Evolutionary conservation across 2,329 filamentous ascomycete species (phyloP), one percentile per base, ranked within the genome.

Genomic region (Diplodia intermedia): DNA sequence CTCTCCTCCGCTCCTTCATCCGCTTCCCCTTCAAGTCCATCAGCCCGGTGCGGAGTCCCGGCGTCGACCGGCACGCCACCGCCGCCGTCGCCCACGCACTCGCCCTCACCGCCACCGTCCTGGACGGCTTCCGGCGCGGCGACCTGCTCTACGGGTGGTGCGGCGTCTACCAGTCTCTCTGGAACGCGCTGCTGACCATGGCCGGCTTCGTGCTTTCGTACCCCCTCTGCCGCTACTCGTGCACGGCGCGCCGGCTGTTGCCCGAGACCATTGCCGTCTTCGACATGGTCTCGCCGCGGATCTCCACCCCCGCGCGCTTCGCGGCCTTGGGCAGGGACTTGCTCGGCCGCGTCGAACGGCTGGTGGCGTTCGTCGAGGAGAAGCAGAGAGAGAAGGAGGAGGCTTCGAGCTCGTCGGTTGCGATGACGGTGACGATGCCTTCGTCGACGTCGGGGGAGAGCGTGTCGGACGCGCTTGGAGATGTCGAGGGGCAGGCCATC

Each of bases 131-230:
- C 31, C 29, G 12, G 12, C 11, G 2, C 0, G 15, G 31, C 18
- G 53, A 38, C 18, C 14, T 55, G 31, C 31, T 55, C 29, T 38
- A 55, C 18, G 53, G 53, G 4, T n/a, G 23, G 29, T 55, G 53
- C 29, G 53, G 38, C 3, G 3, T 55, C 6, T 55, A 55, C 5
- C 53, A 36, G 6, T 31, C 53, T 9, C 53, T 29, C 2, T 55
- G 53, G 53, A 36, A 55, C 3, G 29, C 53, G 3, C 20, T 55
- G 7, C 31, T 55, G 1, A 55, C 53, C 8, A 55, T 55, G 53
- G 53, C 53, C n/a, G 53, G 53, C 7, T 55, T 55, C 26, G 12
- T 55, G 11, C 15, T 55, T 7, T 55, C 53, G 18, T 55, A 55
- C 31, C 53, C 53, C 3, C 29, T 55, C 8, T 55, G 53, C 18